phyloP scores from a whole-genome alignment of 305 asterid genomes.

The Solanum hybrid region DNA sequence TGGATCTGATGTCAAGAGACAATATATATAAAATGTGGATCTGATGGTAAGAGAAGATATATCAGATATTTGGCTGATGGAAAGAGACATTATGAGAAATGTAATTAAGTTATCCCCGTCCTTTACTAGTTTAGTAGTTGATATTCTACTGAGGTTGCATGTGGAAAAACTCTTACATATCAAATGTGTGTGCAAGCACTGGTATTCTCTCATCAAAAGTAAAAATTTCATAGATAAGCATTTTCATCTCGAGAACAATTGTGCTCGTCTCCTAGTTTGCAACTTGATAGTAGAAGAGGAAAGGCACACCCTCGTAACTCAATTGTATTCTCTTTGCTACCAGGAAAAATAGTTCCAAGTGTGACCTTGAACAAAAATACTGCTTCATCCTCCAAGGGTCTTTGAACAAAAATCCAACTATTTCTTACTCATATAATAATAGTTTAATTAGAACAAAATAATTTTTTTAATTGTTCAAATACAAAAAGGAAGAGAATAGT shows the following conservation, averaged over 20 bases:
- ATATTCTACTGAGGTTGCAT: neutral
- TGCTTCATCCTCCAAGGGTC: neutral
- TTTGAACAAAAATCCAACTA: neutral
- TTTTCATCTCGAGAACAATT: neutral
- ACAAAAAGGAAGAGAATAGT: neutral
- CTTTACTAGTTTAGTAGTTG: neutral
- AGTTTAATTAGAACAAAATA: neutral
- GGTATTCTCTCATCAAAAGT: neutral
- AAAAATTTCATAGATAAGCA: neutral
- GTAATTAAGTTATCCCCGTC: neutral
- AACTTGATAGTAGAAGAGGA: neutral
- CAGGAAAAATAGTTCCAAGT: neutral
- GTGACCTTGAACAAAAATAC: neutral
- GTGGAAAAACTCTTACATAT: neutral
- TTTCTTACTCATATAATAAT: neutral
- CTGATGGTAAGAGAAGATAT: neutral
- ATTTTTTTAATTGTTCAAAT: neutral
- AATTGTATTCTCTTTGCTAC: neutral
- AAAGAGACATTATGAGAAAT: neutral
- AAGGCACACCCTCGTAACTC: neutral
- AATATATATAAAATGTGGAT: neutral
- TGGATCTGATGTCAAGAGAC: neutral
- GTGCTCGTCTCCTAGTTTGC: neutral
- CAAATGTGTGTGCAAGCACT: neutral
- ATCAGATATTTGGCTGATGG: neutral